Evolutionary conservation across 257 asterid genomes (phyloP), one percentile per base, ranked within the genome.

Genomic region (Ligustrum vulgare): DNA sequence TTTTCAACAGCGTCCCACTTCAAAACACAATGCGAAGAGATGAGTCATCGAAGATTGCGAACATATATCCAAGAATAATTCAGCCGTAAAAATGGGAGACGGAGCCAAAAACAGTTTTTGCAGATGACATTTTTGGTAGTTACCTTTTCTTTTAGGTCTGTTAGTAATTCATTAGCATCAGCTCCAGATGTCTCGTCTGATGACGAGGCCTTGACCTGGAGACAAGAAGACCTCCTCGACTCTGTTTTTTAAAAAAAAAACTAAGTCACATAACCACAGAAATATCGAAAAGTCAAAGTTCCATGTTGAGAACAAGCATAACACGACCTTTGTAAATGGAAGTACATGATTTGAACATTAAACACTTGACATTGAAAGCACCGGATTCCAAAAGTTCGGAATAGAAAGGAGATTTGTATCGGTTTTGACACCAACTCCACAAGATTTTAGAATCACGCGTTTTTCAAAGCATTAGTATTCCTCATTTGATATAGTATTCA

Each of bases 1-100:
- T 92, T 88, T 77, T 94, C 99, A 84, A 94, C 87, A 58, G 94
- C 98, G 79, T 94, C 97, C 99, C 98, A 94, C 98, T 92, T 64
- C 37, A 35, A 66, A 78, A 71, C 35, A 71, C 16, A 58, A 10
- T 8, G 51, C 43, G 41, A 69, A 37, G 10, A 56, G 18, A 66
- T 13, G 22, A 69, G 47, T 64, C 49, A 22, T 56, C 32, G 32
- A 47, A 66, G 23, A 58, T 45, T 7, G 49, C 5, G 15, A 34
- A 66, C 54, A 20, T 22, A 23, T 12, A 47, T 41, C 2, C 18
- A 28, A 56, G 45, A 58, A n/a, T 32, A 39, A 23, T 47, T 43
- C 18, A 41, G 3, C 32, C 45, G 69, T 58, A 64, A 51, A 58
- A 65, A 28, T 25, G 9, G 56, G 8, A 25, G 65, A 8, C 18